phyloP scores from a whole-genome alignment of 2,329 filamentous ascomycete species.

The Cercospora sp. region DNA sequence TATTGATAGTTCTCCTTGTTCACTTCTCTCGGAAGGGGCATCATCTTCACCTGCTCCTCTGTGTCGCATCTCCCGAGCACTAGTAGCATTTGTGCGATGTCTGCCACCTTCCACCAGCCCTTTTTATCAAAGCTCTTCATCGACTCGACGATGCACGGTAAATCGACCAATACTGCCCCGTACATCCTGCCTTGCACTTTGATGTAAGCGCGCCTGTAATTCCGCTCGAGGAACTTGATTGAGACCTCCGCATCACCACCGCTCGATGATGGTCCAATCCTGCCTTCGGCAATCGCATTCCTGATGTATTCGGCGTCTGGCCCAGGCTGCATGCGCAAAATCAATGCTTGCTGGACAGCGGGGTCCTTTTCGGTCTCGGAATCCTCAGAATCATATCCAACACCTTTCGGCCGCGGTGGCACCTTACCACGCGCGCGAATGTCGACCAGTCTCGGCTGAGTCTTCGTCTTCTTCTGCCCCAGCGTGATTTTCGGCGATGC shows the following conservation, averaged over 20 bases:
- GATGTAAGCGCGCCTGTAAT: constrained; percentile 72
- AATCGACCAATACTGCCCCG: constrained; percentile 76
- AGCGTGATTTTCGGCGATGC: constrained; percentile 56
- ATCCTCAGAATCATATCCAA: constrained; percentile 95
- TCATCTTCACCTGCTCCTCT: constrained; percentile 51
- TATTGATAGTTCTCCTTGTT: constrained; percentile 69
- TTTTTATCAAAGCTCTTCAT: constrained; percentile 94
- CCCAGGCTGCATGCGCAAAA: constrained; percentile 84
- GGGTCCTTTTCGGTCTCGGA: constrained; percentile 88
- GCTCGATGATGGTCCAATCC: constrained; percentile 65
- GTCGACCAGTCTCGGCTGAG: constrained; percentile 31
- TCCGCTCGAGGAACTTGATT: constrained; percentile 75
- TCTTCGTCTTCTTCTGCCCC: constrained; percentile 21
- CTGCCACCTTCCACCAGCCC: constrained; percentile 83
- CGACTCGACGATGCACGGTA: constrained; percentile 83
- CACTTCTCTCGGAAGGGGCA: constrained; percentile 70
- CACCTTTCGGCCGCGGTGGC: constrained; percentile 61
- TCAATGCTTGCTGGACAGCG: constrained; percentile 82
- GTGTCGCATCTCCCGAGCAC: constrained; percentile 68
- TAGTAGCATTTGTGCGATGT: constrained; percentile 86
- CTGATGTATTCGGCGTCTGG: constrained; percentile 82
- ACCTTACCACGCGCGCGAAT: constrained; percentile 28
- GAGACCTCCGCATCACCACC: constrained; percentile 76
- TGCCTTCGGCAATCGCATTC: constrained; percentile 67
- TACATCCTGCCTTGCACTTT: constrained; percentile 70